A percentile compares a stretch with the other conserved stretches of the same genome.
phyloP scores from a whole-genome alignment of 768 basidiomycete genomes.

The Strobilomyces dryophilus region DNA sequence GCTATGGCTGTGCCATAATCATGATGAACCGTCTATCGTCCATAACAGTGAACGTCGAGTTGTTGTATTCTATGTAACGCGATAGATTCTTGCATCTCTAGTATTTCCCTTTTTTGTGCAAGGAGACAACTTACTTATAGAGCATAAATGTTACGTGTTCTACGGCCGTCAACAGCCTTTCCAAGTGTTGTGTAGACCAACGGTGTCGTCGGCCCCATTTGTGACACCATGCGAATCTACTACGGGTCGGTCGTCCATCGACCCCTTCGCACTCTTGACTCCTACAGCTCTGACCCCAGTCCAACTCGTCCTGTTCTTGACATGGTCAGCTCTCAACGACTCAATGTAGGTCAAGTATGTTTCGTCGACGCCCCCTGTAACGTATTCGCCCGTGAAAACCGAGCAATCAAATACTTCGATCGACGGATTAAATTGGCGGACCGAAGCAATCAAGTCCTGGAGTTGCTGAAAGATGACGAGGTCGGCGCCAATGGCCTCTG shows the following conservation, averaged over 20 bases:
- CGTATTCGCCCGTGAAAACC: slow-evolving; percentile 95
- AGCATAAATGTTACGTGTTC: slow-evolving; percentile 1
- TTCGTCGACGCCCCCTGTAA: slow-evolving; percentile 90
- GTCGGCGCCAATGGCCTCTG: slow-evolving; percentile 86
- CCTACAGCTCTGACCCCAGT: slow-evolving; percentile 33
- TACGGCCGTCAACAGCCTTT: slow-evolving; percentile 32
- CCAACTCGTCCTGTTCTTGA: slow-evolving; percentile 48
- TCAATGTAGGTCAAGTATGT: slow-evolving; percentile 76
- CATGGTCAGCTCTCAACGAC: slow-evolving; percentile 75
- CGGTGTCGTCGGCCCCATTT: slow-evolving; percentile 69
- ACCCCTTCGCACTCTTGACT: slow-evolving; percentile 29
- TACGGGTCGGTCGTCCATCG: slow-evolving; percentile 17
- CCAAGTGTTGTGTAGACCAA: slow-evolving; percentile 78
- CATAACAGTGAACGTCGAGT: not conserved
- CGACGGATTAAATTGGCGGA: slow-evolving; percentile 75
- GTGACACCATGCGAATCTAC: slow-evolving; percentile 39
- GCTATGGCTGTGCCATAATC: not conserved
- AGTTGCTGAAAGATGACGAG: slow-evolving; percentile 95
- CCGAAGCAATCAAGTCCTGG: slow-evolving; percentile 79
- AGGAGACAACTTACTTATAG: slow-evolving; percentile 1
- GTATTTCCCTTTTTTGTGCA: slow-evolving; percentile 1
- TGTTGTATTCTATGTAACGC: slow-evolving; percentile 13
- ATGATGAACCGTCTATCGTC: slow-evolving; percentile 6
- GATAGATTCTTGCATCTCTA: slow-evolving; percentile 11
- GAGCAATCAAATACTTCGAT: slow-evolving; percentile 90